Percentiles rank a stretch among this genome's conserved stretches.
These are phyloP conservation scores for Stenogyne calaminthoides DNA, from an alignment of 305 asterid genomes.

Conservation along the genomic window DNA sequence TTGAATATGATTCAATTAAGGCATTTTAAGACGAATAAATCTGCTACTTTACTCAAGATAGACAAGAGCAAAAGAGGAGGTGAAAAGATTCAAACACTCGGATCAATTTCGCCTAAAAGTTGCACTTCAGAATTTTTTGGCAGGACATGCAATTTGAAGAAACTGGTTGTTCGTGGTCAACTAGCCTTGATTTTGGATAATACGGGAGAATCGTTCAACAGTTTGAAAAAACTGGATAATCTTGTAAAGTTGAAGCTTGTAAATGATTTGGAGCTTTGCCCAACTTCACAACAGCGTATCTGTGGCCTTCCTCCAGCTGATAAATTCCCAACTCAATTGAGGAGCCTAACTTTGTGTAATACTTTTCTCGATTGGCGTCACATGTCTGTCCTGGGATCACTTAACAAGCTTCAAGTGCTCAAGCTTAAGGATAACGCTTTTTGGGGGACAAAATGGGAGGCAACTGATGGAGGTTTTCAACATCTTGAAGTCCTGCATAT, in stretches of 20 bases:
- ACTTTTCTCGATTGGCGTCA: slow-evolving; percentile 41
- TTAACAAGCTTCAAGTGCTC: slow-evolving; percentile 5
- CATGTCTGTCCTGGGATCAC: slow-evolving; percentile 9
- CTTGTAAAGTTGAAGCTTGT: slow-evolving; percentile 26
- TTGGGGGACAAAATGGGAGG: slow-evolving; percentile 34
- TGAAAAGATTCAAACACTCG: slow-evolving; percentile 23
- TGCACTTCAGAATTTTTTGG: slow-evolving; percentile 20
- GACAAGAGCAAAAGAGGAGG: slow-evolving; percentile 1
- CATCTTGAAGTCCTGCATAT: slow-evolving; percentile 32
- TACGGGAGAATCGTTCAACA: background rate
- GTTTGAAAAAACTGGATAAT: background rate
- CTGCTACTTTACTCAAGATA: slow-evolving; percentile 11
- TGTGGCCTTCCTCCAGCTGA: slow-evolving; percentile 18
- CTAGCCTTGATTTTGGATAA: slow-evolving; percentile 13
- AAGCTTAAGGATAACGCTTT: slow-evolving; percentile 40
- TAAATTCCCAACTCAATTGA: slow-evolving; percentile 14
- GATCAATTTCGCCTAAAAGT: slow-evolving; percentile 7
- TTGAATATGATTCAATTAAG: slow-evolving; percentile 20
- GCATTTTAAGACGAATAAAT: background rate
- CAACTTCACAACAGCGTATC: background rate
- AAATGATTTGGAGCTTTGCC: slow-evolving; percentile 20
- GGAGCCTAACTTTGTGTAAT: slow-evolving; percentile 19
- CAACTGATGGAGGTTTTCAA: slow-evolving; percentile 31
- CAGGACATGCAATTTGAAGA: slow-evolving; percentile 23
- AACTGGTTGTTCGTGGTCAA: slow-evolving; percentile 17